Evolutionary conservation across 768 basidiomycete genomes (phyloP).

Genomic region (Collybiopsis confluens): DNA sequence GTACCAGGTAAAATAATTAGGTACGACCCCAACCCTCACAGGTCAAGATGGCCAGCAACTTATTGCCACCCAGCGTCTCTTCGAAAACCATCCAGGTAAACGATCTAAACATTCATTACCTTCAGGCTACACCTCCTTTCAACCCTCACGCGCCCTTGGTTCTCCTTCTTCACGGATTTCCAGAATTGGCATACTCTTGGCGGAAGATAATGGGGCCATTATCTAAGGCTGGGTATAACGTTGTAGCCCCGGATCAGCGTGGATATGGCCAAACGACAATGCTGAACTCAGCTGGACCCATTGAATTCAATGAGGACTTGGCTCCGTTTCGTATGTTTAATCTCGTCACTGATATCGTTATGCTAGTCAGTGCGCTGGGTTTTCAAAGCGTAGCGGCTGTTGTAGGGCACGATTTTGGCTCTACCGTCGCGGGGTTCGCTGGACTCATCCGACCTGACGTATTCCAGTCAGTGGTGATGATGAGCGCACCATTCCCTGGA

Average conservation of each 20-base stretch:
- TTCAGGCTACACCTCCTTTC: slow-evolving; percentile 38
- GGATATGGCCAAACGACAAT: slow-evolving; percentile 45
- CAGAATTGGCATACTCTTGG: slow-evolving; percentile 65
- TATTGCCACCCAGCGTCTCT: slow-evolving; percentile 24
- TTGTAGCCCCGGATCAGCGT: slow-evolving; percentile 60
- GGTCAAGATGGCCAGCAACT: neutral
- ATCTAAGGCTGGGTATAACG: slow-evolving; percentile 47
- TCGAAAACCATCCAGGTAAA: slow-evolving; percentile 39
- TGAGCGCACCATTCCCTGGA: slow-evolving; percentile 56
- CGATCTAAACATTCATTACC: slow-evolving; percentile 48
- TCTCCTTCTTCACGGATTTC: slow-evolving; percentile 62
- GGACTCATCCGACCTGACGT: slow-evolving; percentile 53
- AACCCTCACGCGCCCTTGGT: slow-evolving; percentile 36
- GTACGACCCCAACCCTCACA: too few species aligned
- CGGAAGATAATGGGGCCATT: slow-evolving; percentile 53
- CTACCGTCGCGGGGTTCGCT: slow-evolving; percentile 47
- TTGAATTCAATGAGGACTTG: slow-evolving; percentile 45
- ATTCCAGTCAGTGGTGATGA: slow-evolving; percentile 51
- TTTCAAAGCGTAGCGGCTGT: slow-evolving; percentile 43
- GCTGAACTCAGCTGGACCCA: slow-evolving; percentile 9
- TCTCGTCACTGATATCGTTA: slow-evolving; percentile 45
- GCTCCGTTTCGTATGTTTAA: slow-evolving; percentile 47
- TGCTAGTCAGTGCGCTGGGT: slow-evolving; percentile 48
- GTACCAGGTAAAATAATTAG: too few species aligned
- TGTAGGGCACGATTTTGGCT: slow-evolving; percentile 62